Base-by-base conservation (phyloP, 2,329 filamentous ascomycete species). In the Keithomyces neogunnii region DNA sequence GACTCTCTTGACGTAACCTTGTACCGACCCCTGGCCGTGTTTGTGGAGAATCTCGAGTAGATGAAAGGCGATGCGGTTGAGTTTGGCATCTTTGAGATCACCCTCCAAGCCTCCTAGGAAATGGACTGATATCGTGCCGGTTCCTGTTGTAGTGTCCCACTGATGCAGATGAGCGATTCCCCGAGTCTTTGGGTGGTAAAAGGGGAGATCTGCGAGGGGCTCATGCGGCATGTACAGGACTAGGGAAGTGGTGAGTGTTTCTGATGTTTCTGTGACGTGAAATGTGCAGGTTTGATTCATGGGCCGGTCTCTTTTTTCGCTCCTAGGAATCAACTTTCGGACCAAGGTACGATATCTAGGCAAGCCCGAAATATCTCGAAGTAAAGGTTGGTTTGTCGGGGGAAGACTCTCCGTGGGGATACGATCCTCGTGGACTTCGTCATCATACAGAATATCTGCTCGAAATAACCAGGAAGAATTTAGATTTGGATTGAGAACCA, bases 231-330 rank as follows among this genome's bases (percentile, higher is more conserved):
- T 74, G 64, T 95, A 96, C 35, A 95, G 67, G 13, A 95, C 81
- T 4, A 71, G 59, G 10, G 68, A 63, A 51, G 63, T 59, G 39
- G 54, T 33, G 31, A 56, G 59, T 30, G 63, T 60, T 26, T 44
- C 49, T 3, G 48, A 10, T 38, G 59, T 53, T 13, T 61, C 60
- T 5, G 65, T 62, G 53, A 61, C 57, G 65, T 89, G 88, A 55
- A 91, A 78, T 51, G 88, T 77, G 65, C 89, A 95, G 2, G 89
- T 95, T 67, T 97, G 92, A 52, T 89, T 78, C 56, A 96, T 68
- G 1, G 85, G 76, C 26, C 74, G 72, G 66, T 97, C 92, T 30
- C 92, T 72, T 50, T 84, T 76, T 3, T 84, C 81, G 66, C 96
- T 96, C 48, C 92, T 77, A 3, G 92, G 92, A 45, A 96, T 84